These are phyloP conservation scores for Sclerotinia minor DNA, from an alignment of 2,329 filamentous ascomycete species.

Conservation along the genomic window DNA sequence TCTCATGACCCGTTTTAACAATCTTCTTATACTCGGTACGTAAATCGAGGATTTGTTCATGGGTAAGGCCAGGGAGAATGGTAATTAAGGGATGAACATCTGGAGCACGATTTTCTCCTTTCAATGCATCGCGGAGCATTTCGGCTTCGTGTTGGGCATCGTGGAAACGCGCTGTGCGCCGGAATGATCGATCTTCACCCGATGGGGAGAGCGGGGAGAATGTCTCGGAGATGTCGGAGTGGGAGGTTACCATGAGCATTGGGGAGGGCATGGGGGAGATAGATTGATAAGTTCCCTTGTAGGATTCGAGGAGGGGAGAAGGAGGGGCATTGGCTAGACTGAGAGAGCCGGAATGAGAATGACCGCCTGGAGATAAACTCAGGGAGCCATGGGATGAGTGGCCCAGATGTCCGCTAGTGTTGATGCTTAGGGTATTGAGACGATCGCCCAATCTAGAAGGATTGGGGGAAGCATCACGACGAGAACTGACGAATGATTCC, in stretches of 20 bases:
- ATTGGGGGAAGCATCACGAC: constrained; percentile 33
- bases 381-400: constrained; percentile 24
- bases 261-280: constrained; percentile 94
- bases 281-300: constrained; percentile 90
- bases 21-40: constrained; percentile 88
- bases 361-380: neutral
- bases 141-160: constrained; percentile 78
- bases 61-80: constrained; percentile 78
- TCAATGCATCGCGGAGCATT: constrained; percentile 71
- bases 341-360: constrained; percentile 39
- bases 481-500: constrained; percentile 35
- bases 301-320: constrained; percentile 87
- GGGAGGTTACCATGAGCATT: constrained; percentile 50
- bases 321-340: constrained; percentile 61
- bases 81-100: constrained; percentile 74
- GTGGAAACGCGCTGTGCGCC: constrained; percentile 73
- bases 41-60: constrained; percentile 84
- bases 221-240: constrained; percentile 52
- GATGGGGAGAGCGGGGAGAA: constrained; percentile 56
- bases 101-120: constrained; percentile 55
- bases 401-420: constrained; percentile 35
- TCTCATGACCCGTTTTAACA: constrained; percentile 73
- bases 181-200: constrained; percentile 42
- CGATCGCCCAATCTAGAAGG: constrained; percentile 36
- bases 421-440: constrained; percentile 40